Conservation (phyloP, 108 stramenopile species). For the Cyclostephanos invisitatus region DNA sequence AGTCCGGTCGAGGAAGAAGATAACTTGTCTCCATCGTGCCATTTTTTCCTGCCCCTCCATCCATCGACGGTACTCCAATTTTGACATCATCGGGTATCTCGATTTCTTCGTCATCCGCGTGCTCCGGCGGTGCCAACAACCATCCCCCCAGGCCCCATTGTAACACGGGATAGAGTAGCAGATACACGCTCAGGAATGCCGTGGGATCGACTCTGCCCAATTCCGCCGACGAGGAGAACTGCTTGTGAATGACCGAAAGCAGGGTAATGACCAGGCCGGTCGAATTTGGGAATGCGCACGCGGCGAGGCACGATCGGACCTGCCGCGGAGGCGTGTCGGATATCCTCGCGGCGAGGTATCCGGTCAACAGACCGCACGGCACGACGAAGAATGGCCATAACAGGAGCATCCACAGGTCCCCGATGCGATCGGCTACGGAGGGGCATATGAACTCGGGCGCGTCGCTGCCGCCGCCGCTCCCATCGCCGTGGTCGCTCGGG, state of each 20-base stretch:
- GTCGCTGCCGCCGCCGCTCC: background rate
- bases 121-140: constrained; percentile 64
- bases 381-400: constrained; percentile 81
- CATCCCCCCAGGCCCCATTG: constrained; percentile 88
- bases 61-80: constrained; percentile 3
- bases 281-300: constrained; percentile 78
- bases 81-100: background rate
- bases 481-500: constrained; percentile 62
- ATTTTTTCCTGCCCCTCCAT: background rate
- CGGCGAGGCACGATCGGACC: constrained; percentile 55
- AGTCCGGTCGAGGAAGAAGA: constrained; percentile 3
- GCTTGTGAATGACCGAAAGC: constrained; percentile 78
- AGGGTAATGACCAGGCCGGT: constrained; percentile 86
- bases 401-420: constrained; percentile 71
- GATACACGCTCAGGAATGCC: constrained; percentile 76
- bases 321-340: constrained; percentile 59
- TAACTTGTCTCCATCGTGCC: constrained; percentile 2
- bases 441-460: constrained; percentile 53
- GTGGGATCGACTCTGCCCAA: constrained; percentile 81
- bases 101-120: constrained; percentile 14
- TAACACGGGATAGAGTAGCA: constrained; percentile 79
- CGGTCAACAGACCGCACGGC: constrained; percentile 56
- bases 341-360: constrained; percentile 55
- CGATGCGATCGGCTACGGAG: constrained; percentile 57
- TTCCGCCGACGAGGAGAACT: constrained; percentile 63